Evolutionary conservation across 371 early-diverging fungal genomes (phyloP).

Genomic region (Mortierella sp.): DNA sequence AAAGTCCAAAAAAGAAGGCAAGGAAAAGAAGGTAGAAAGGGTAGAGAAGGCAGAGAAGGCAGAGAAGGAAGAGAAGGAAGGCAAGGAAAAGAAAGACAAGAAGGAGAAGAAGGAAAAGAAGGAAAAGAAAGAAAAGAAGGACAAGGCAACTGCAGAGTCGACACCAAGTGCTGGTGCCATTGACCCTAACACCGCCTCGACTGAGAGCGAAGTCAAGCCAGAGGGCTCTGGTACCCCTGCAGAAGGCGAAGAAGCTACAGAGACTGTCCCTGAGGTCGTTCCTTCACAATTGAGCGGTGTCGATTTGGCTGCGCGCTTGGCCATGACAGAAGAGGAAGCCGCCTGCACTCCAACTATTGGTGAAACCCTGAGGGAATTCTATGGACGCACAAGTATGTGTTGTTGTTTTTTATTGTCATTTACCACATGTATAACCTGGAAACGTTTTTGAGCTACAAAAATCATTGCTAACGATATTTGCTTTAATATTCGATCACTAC

Average conservation of each 20-base stretch:
- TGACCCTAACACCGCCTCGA: slow-evolving; percentile 17
- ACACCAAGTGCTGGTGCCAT: slow-evolving; percentile 34
- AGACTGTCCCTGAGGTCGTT: slow-evolving; percentile 27
- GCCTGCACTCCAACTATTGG: slow-evolving; percentile 59
- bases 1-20: slow-evolving; percentile 27
- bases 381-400: slow-evolving; percentile 59
- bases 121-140: slow-evolving; percentile 58
- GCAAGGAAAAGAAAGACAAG: slow-evolving; percentile 42
- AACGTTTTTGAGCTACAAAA: neutral
- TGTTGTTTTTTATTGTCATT: neutral
- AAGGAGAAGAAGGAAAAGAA: slow-evolving; percentile 45
- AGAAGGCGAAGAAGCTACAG: slow-evolving; percentile 10
- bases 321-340: slow-evolving; percentile 59
- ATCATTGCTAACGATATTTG: neutral
- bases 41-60: slow-evolving; percentile 16
- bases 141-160: slow-evolving; percentile 39
- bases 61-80: slow-evolving; percentile 23
- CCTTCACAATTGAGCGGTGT: slow-evolving; percentile 54
- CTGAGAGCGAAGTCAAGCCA: slow-evolving; percentile 4
- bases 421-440: neutral
- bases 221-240: slow-evolving; percentile 11
- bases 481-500: neutral
- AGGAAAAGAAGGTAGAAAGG: slow-evolving; percentile 25
- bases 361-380: slow-evolving; percentile 61
- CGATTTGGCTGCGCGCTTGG: slow-evolving; percentile 51